These are phyloP conservation scores for Pochonia chlamydosporia DNA, from an alignment of 2,329 filamentous ascomycete species.

Conservation along the genomic window DNA sequence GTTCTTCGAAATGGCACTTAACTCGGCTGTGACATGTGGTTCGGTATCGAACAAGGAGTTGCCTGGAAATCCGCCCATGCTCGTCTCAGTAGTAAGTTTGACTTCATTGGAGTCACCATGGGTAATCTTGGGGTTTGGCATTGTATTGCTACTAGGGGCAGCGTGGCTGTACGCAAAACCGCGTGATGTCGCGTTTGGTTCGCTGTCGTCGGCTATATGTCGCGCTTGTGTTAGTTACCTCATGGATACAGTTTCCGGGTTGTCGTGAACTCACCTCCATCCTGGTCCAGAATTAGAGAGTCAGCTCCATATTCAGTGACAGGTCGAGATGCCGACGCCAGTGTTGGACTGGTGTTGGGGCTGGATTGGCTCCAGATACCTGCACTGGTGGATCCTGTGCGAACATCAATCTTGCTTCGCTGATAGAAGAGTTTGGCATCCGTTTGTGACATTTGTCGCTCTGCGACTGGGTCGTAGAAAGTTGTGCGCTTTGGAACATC, in stretches of 20 bases:
- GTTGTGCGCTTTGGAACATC: constrained; percentile 67
- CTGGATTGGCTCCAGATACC: constrained; percentile 35
- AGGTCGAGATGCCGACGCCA: constrained; percentile 28
- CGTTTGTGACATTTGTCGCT: constrained; percentile 89
- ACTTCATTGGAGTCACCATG: constrained; percentile 6
- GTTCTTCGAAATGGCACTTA: constrained; percentile 81
- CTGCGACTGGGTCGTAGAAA: constrained; percentile 88
- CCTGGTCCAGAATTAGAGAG: constrained; percentile 25
- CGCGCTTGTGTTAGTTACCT: constrained; percentile 3
- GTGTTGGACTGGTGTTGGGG: constrained; percentile 41
- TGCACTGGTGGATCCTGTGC: constrained; percentile 22
- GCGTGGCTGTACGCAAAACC: not conserved
- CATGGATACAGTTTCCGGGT: not conserved
- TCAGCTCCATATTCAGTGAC: constrained; percentile 31
- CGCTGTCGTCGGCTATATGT: constrained; percentile 12
- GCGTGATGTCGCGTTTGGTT: not conserved
- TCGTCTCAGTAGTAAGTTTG: constrained; percentile 38
- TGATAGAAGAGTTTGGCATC: constrained; percentile 97
- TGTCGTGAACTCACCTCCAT: constrained; percentile 15
- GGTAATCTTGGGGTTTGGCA: constrained; percentile 34
- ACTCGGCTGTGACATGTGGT: constrained; percentile 74
- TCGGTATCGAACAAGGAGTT: constrained; percentile 67
- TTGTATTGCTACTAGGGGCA: not conserved
- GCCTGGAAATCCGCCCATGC: constrained; percentile 47
- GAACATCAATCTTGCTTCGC: constrained; percentile 64